Base-by-base conservation (phyloP, 768 basidiomycete species). In the Baorangia bicolor region DNA sequence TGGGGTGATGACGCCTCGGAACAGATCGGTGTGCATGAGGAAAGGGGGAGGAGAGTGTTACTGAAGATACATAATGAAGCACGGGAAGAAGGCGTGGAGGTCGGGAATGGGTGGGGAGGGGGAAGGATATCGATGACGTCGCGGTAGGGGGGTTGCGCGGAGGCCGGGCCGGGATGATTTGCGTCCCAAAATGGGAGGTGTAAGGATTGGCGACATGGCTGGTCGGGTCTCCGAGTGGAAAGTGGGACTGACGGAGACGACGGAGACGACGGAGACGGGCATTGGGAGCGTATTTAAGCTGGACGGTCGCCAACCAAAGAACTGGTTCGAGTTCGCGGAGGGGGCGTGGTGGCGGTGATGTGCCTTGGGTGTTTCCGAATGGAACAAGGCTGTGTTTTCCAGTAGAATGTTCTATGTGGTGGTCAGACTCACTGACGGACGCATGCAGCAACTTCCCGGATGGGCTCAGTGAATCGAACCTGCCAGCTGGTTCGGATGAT, bases 341-440 rank as follows among this genome's bases (percentile, higher is more conserved):
- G 37, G 39, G 27, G 51, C 27, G 57, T 47, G 43, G 57, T 40
- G 58, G 60, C 46, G 60, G 35, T 35, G 58, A 27, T 37, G 46
- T 61, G 44, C 48, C 44, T 43, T 46, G 53, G 55, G 43, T 7
- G 41, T 49, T 66, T 59, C 55, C 34, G 39, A 31, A 49, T 64
- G 37, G 65, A 60, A 67, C 38, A 47, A 48, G 68, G 67, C 67
- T 68, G 67, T 68, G 67, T 65, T 14, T 69, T 72, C 70, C 12
- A 62, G 37, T 61, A 34, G 69, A 69, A 69, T 38, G 58, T 69
- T 69, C 68, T 9, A 16, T 40, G 40, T 20, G n/a, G n/a, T 16
- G 5, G 33, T n/a, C 1, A n/a, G 11, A 18, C 12, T 34, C 46
- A 3, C 12, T 28, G 11, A 30, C 23, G 16, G 21, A 48, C 40